Percentiles rank a stretch among this genome's conserved stretches.
phyloP scores from a whole-genome alignment of 2,329 filamentous ascomycete species.

The Penicillium sp. region DNA sequence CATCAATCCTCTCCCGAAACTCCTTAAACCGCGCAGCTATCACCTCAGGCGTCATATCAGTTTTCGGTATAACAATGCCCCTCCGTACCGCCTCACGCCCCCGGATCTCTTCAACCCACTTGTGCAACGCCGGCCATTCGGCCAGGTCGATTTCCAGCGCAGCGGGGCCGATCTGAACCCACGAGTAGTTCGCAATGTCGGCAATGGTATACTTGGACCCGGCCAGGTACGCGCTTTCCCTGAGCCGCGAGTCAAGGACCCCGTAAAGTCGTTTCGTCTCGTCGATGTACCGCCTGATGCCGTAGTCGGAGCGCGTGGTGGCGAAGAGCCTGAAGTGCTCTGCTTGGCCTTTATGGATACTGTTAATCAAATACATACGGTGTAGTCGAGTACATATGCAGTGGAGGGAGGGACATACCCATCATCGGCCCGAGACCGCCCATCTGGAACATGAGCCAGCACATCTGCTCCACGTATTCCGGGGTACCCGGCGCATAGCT shows the following conservation, averaged over 20 bases:
- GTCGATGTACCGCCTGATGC: conserved; percentile 53
- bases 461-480: conserved; percentile 51
- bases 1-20: background rate
- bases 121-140: conserved; percentile 39
- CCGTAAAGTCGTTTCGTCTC: conserved; percentile 55
- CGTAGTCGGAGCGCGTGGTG: conserved; percentile 49
- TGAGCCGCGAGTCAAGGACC: conserved; percentile 51
- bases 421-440: conserved; percentile 48
- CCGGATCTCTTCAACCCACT: conserved; percentile 36
- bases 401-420: conserved; percentile 24
- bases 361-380: too few species aligned
- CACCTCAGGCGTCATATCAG: background rate
- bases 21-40: background rate
- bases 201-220: conserved; percentile 55
- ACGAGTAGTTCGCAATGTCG: conserved; percentile 53
- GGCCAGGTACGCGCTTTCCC: conserved; percentile 49
- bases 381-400: too few species aligned
- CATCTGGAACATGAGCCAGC: conserved; percentile 55
- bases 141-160: conserved; percentile 36
- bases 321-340: conserved; percentile 55
- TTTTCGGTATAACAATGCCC: conserved; percentile 14
- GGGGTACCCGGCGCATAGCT: conserved; percentile 48
- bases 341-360: conserved; percentile 44
- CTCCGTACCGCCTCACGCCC: conserved; percentile 36
- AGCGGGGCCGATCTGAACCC: conserved; percentile 39